phyloP scores from a whole-genome alignment of 805 yeast species.

The Candida namnaoensis region DNA sequence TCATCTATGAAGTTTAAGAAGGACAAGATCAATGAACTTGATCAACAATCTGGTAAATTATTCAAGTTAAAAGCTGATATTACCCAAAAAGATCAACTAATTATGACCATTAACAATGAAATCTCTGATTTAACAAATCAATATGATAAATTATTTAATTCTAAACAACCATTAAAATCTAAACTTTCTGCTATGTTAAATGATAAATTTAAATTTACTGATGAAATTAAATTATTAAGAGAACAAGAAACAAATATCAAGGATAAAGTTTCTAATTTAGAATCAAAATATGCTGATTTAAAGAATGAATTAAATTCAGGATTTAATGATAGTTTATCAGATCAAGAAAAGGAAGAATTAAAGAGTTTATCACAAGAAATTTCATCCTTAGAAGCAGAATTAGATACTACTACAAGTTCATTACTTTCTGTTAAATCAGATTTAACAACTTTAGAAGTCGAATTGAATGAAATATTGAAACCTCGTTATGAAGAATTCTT shows the following conservation, averaged over 20 bases:
- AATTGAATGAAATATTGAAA: constrained; percentile 45
- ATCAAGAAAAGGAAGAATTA: constrained; percentile 38
- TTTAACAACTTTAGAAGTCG: constrained; percentile 40
- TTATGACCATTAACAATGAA: constrained; percentile 41
- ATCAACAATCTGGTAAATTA: constrained; percentile 29
- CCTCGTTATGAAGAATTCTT: constrained; percentile 40
- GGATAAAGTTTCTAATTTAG: constrained; percentile 11
- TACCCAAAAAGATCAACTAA: constrained; percentile 36
- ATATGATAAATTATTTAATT: constrained; percentile 33
- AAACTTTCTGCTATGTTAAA: constrained; percentile 31
- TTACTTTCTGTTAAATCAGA: constrained; percentile 38
- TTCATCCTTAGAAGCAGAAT: constrained; percentile 26
- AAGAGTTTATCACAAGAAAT: constrained; percentile 25
- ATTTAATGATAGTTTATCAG: constrained; percentile 44
- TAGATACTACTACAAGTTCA: constrained; percentile 30
- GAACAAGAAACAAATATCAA: constrained; percentile 4
- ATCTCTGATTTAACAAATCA: constrained; percentile 23
- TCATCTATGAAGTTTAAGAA: constrained; percentile 57
- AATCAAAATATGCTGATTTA: constrained; percentile 26
- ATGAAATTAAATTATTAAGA: constrained; percentile 24
- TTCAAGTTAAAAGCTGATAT: constrained; percentile 28
- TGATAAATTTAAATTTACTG: constrained; percentile 33
- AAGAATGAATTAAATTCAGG: constrained; percentile 40
- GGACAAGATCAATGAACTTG: constrained; percentile 40
- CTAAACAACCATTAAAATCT: constrained; percentile 34